Evolutionary conservation across 116 monocot species (phyloP).

Genomic region (Dioscorea cayenensis): DNA sequence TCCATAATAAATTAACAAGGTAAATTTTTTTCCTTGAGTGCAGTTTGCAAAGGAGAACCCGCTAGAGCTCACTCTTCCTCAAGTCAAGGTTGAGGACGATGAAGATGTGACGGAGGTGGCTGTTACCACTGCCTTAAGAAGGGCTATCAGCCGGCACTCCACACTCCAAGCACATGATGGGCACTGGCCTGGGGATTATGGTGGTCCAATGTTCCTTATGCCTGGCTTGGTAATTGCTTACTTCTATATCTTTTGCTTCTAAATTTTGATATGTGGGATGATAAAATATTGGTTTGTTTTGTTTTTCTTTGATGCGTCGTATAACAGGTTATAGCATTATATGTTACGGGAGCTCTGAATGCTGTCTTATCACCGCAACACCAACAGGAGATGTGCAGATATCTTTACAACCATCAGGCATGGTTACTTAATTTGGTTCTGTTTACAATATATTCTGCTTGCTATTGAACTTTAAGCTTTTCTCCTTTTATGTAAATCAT

Average conservation of each 20-base stretch:
- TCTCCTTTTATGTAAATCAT: background rate
- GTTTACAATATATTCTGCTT: background rate
- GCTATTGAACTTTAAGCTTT: background rate
- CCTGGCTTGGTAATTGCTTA: constrained; percentile 66
- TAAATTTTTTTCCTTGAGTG: background rate
- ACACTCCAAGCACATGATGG: constrained; percentile 82
- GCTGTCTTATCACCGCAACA: constrained; percentile 45
- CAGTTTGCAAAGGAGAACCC: constrained; percentile 79
- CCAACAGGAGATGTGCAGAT: constrained; percentile 48
- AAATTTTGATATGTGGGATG: too few species aligned
- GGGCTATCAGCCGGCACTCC: constrained; percentile 47
- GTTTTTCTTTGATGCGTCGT: background rate
- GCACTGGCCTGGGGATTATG: constrained; percentile 93
- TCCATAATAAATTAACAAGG: background rate
- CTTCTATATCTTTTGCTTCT: background rate
- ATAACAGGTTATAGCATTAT: constrained; percentile 43
- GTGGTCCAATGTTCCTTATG: constrained; percentile 76
- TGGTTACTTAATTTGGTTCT: background rate
- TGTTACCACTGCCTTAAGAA: constrained; percentile 41
- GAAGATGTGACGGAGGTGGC: constrained; percentile 54
- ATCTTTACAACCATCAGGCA: constrained; percentile 75
- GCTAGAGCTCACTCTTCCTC: constrained; percentile 22
- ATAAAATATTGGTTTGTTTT: too few species aligned
- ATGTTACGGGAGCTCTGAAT: constrained; percentile 47
- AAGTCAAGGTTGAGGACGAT: constrained; percentile 34